These are phyloP conservation scores for Penstemon newberryi DNA, from an alignment of 257 asterid genomes.

Conservation along the genomic window DNA sequence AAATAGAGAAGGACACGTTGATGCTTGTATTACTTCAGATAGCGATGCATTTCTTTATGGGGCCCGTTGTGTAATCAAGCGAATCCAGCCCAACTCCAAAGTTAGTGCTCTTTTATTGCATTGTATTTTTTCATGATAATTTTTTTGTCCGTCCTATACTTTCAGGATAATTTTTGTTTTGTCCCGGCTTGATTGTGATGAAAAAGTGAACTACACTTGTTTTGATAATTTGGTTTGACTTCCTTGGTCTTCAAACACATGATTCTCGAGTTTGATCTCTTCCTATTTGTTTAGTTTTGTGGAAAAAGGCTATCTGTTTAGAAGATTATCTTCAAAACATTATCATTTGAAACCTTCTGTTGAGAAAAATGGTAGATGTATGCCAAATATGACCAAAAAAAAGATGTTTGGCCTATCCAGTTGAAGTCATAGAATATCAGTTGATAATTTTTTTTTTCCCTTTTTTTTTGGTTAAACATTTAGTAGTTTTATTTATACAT, in stretches of 20 bases:
- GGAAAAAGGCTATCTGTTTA: no score
- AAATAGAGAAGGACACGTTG: conserved; percentile 78
- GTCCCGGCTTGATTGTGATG: background rate
- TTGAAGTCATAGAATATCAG: background rate
- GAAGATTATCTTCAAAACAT: no score
- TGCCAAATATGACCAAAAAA: background rate
- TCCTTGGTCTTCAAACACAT: no score
- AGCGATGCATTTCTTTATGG: conserved; percentile 92
- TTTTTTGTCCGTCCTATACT: background rate
- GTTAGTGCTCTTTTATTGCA: conserved; percentile 41
- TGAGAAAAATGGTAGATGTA: background rate
- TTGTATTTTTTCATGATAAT: conserved; percentile 10
- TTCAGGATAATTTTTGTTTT: conserved; percentile 2
- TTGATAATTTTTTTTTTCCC: no score
- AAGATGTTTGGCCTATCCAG: background rate
- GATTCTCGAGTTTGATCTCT: no score
- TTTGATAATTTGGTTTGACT: no score
- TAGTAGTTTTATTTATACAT: background rate
- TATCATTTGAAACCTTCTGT: no score
- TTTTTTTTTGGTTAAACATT: background rate
- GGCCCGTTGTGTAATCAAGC: conserved; percentile 78
- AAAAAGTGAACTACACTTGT: background rate
- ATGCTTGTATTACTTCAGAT: conserved; percentile 94
- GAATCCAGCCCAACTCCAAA: conserved; percentile 68
- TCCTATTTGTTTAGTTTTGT: no score